Evolutionary conservation across 1,284 basidiomycete species (phyloP), one percentile per base, ranked within the genome.

Genomic region (Phylloboletellus chloephorus): DNA sequence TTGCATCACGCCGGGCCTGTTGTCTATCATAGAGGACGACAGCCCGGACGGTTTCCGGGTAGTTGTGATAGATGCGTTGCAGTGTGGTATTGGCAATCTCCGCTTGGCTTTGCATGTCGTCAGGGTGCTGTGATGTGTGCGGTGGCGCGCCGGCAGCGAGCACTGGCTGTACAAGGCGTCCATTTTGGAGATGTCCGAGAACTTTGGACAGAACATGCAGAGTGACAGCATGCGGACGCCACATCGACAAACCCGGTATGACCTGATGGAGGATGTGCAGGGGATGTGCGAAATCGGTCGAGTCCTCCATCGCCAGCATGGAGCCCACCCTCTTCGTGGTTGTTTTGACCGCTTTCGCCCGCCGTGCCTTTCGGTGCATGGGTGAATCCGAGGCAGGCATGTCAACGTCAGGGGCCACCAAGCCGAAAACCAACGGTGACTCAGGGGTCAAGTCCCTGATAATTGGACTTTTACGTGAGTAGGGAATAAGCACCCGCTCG

Each of bases 401-500:
- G 22, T 53, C 51, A 19, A 40, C 34, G 28, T 58, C 52, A 36
- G 49, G 47, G 25, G 25, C 40, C 33, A 44, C 43, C 36, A 32
- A 15, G 31, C 52, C 68, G 37, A 74, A 72, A 24, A 67, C 51
- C n/a, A 78, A 57, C 2, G 77, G 78, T 6, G 74, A 67, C 16
- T 50, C 49, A 11, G 75, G 73, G 15, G 52, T 47, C 12, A 29
- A 35, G 34, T 72, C 61, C 45, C 78, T 66, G 19, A 46, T 31
- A 3, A 43, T 31, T 5, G 53, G 40, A 31, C 57, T 60, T 48
- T 66, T 64, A 12, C 61, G 67, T 35, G 75, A 72, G 52, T 77
- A 76, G 0, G 80, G 81, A 12, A 92, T 53, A 39, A 97, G 72
- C 29, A 97, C 78, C 32, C 76, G 72, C 60, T 97, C 89, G 20